Percentiles rank a stretch among this genome's conserved stretches.
Conservation (phyloP, 2,329 filamentous ascomycete genomes). For the Didymella arachidicola region DNA sequence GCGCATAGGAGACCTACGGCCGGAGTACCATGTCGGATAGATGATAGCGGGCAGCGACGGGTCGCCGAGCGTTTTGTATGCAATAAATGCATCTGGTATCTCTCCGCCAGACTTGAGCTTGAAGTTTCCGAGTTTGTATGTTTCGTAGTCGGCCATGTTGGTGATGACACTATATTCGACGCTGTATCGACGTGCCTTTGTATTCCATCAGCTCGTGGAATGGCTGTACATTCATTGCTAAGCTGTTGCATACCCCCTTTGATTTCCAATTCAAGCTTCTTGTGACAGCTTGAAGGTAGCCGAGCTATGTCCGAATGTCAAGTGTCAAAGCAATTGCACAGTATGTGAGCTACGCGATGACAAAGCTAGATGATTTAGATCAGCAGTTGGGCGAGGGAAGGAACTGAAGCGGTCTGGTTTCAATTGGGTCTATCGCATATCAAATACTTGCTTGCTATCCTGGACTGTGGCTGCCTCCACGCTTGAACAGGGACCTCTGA, state of each 20-base stretch:
- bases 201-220: not conserved
- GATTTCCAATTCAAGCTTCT: not conserved
- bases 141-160: conserved; percentile 51
- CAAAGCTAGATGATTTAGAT: too few species aligned
- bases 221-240: not conserved
- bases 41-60: conserved; percentile 70
- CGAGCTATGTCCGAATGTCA: conserved; percentile 4
- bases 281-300: not conserved
- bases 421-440: not conserved
- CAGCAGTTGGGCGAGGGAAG: too few species aligned
- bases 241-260: conserved; percentile 2
- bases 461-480: conserved; percentile 9
- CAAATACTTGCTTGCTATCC: conserved; percentile 13
- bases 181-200: not conserved
- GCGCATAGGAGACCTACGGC: conserved; percentile 54
- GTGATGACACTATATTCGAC: not conserved
- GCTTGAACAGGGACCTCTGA: conserved; percentile 3
- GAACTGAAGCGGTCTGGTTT: too few species aligned
- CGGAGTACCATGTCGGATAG: conserved; percentile 80
- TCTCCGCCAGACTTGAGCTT: conserved; percentile 69
- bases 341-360: too few species aligned
- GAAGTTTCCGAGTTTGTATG: conserved; percentile 70
- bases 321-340: conserved; percentile 5
- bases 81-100: conserved; percentile 71
- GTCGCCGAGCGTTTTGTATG: conserved; percentile 79